These are phyloP conservation scores for Paradendryphiella salina DNA, from an alignment of 2,329 filamentous ascomycete genomes.

Conservation along the genomic window DNA sequence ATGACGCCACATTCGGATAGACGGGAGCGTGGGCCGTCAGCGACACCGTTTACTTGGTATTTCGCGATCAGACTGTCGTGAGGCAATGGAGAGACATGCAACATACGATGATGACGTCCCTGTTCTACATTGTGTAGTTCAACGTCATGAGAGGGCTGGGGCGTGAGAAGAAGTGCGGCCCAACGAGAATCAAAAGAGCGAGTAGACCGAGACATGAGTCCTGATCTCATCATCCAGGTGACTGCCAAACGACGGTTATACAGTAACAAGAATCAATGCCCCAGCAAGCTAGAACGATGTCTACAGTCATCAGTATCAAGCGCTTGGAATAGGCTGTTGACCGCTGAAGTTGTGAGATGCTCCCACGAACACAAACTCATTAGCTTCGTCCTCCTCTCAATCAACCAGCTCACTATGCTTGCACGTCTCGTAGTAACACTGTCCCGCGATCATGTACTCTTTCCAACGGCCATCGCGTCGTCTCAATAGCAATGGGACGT, in stretches of 20 bases:
- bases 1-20: slow-evolving; percentile 8
- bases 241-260: no score
- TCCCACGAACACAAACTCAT: slow-evolving; percentile 5
- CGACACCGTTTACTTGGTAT: not conserved
- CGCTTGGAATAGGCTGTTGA: not conserved
- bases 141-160: not conserved
- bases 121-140: not conserved
- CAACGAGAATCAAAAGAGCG: not conserved
- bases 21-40: slow-evolving; percentile 4
- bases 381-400: slow-evolving; percentile 12
- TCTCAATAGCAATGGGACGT: slow-evolving; percentile 4
- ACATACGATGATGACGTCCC: not conserved
- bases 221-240: no score
- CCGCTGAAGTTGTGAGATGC: not conserved
- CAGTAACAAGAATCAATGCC: no score
- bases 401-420: slow-evolving; percentile 8
- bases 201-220: no score
- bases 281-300: no score
- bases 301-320: not conserved
- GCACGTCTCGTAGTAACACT: slow-evolving; percentile 5
- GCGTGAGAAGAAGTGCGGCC: no score
- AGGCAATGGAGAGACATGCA: not conserved
- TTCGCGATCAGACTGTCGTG: not conserved
- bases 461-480: not conserved
- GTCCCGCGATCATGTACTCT: not conserved